These are phyloP conservation scores for Fagus crenata DNA, from an alignment of 306 rosid species.

Conservation along the genomic window DNA sequence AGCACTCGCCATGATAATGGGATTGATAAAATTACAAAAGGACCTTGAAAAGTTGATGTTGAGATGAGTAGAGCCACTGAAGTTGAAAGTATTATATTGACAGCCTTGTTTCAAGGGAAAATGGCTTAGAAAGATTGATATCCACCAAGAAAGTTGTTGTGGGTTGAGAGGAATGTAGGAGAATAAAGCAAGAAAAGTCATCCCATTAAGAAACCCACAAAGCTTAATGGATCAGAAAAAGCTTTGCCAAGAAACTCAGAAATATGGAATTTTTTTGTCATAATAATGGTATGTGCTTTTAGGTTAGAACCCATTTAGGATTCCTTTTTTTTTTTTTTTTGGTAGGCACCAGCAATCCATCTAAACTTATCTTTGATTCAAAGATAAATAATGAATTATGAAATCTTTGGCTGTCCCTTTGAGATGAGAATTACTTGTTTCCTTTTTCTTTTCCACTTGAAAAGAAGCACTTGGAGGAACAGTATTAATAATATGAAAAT, in stretches of 20 bases:
- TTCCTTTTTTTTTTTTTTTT: background rate
- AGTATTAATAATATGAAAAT: background rate
- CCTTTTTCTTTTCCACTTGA: background rate
- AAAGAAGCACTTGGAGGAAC: background rate
- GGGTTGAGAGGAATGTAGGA: constrained; percentile 39
- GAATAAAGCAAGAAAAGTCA: constrained; percentile 65
- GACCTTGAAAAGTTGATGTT: constrained; percentile 51
- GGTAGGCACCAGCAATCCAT: constrained; percentile 46
- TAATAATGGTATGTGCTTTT: constrained; percentile 37
- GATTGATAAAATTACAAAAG: constrained; percentile 62
- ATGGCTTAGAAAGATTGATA: constrained; percentile 50
- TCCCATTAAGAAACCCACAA: constrained; percentile 50
- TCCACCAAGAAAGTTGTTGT: constrained; percentile 78
- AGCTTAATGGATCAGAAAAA: constrained; percentile 35
- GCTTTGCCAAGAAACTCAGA: constrained; percentile 30
- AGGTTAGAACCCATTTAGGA: constrained; percentile 34
- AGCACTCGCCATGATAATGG: constrained; percentile 61
- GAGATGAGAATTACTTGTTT: constrained; percentile 14
- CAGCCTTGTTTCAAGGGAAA: constrained; percentile 57
- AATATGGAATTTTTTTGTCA: constrained; percentile 50
- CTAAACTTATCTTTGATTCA: constrained; percentile 51
- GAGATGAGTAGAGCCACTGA: constrained; percentile 66
- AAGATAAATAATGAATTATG: constrained; percentile 55
- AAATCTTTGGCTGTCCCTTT: constrained; percentile 44
- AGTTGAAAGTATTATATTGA: constrained; percentile 48